A percentile compares a stretch with the other conserved stretches of the same genome.
Conservation (phyloP, 768 basidiomycete species). For the Podaxis rugospora region DNA sequence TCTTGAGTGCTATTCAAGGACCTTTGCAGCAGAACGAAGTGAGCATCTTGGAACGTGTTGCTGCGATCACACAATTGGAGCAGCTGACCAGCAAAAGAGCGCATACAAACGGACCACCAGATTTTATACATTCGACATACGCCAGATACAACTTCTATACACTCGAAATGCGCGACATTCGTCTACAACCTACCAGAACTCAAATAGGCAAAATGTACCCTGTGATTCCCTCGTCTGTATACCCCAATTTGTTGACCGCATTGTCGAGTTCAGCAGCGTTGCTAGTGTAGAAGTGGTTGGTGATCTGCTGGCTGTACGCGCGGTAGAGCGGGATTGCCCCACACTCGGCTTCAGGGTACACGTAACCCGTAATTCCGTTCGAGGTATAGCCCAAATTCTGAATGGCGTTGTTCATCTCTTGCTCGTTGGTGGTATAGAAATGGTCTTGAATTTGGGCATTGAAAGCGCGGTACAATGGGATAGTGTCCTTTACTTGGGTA, state of each 20-base stretch:
- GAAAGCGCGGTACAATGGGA: slow-evolving; percentile 12
- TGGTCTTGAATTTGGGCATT: neutral
- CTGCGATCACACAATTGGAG: neutral
- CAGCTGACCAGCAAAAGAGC: neutral
- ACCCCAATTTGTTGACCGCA: slow-evolving; percentile 1
- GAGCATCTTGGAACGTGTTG: neutral
- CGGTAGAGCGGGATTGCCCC: slow-evolving; percentile 13
- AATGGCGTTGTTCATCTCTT: slow-evolving; percentile 7
- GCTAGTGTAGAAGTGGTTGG: slow-evolving; percentile 13
- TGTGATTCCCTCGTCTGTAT: slow-evolving; percentile 4
- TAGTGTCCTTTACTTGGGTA: neutral
- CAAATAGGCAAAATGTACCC: slow-evolving; percentile 8
- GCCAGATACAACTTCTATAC: no score
- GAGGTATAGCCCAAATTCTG: neutral
- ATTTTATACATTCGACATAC: no score
- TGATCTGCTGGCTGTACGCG: neutral
- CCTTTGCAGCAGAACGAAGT: neutral
- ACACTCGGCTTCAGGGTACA: slow-evolving; percentile 8
- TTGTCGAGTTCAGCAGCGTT: neutral
- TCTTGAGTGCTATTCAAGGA: neutral
- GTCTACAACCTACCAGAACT: neutral
- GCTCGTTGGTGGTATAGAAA: slow-evolving; percentile 10
- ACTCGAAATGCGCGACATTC: no score
- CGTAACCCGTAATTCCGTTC: slow-evolving; percentile 7
- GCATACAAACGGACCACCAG: no score